Evolutionary conservation across 108 stramenopile species (phyloP), one percentile per base, ranked within the genome.

Genomic region (Nitzschia palea): DNA sequence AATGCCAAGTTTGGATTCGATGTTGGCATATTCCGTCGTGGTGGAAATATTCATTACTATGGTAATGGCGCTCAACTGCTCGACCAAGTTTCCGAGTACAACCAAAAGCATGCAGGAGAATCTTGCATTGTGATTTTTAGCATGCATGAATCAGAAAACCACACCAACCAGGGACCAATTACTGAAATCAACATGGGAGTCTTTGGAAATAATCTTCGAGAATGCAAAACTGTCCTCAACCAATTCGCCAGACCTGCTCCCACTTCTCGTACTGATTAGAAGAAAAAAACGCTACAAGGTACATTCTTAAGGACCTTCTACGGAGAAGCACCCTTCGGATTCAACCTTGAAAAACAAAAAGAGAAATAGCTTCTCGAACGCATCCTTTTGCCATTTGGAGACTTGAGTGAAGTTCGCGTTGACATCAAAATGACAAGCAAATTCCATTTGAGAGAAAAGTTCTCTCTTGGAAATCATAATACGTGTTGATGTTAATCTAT

Each of bases 181-280:
- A 32, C 36, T 29, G 57, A 59, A 14, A 54, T 74, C 26, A 74
- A 74, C 53, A 67, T 74, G 52, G 73, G 73, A 15, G 73, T 68
- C 25, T 74, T 68, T 37, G 73, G 73, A 4, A 54, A 52, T 33
- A 56, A 60, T 28, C 58, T 74, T 4, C 56, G 62, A 23, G 66
- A 74, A 20, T 74, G 73, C 51, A 67, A 57, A 44, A 34, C 44
- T n/a, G 67, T 74, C 10, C 30, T 74, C 27, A 74, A 74, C 44
- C 52, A 37, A 14, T 74, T 74, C 52, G 73, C 73, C 27, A 10
- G 68, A 32, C 66, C 73, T n/a, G 22, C 18, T 12, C 23, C 20
- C 50, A 52, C 25, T 52, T 6, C n/a, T n/a, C n/a, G n/a, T n/a
- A 40, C 37, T 10, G 12, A 12, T 40, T 10, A 40, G 37, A 40